Evolutionary conservation across 805 yeast genomes (phyloP), one percentile per base, ranked within the genome.

Genomic region (Candida manassasensis): DNA sequence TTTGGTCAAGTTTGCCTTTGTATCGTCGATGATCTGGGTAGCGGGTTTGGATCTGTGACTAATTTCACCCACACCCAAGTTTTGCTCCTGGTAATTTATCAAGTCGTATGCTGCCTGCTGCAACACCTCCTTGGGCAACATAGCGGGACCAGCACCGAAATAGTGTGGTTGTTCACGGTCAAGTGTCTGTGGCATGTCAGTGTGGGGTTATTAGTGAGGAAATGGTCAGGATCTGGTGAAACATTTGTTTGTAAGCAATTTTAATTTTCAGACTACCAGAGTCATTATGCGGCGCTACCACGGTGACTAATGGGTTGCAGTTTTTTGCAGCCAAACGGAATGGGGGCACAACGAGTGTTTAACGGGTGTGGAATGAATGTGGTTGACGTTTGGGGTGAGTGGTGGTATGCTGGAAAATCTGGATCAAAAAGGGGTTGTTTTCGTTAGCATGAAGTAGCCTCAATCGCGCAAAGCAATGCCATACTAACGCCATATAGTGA

Each of bases 121-220:
- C 36, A 93, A 72, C 2, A 90, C 97, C 3, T 61, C 53, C 3
- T 90, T 79, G 21, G 97, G 97, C 29, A 93, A 70, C 35, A 81
- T 73, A 1, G 98, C 98, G 32, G 99, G 99, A 10, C 99, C 99
- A n/a, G 99, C 97, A 38, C 97, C 98, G 52, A 87, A 93, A 57
- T 93, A 85, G 52, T 76, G 67, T 37, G 88, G 87, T 52, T 79
- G 80, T 57, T 71, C 79, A 67, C 90, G 77, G 31, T 75, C 71
- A 36, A 80, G 59, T 9, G 71, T 22, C 35, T 30, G 43, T 18
- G 29, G 6, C 28, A 17, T 26, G 16, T 24, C n/a, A n/a, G n/a
- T n/a, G n/a, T n/a, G n/a, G n/a, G n/a, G n/a, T n/a, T n/a, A n/a
- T n/a, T n/a, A n/a, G n/a, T n/a, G n/a, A n/a, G n/a, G n/a, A n/a